phyloP scores from a whole-genome alignment of 768 basidiomycete genomes.

The Boletus barrowsii region DNA sequence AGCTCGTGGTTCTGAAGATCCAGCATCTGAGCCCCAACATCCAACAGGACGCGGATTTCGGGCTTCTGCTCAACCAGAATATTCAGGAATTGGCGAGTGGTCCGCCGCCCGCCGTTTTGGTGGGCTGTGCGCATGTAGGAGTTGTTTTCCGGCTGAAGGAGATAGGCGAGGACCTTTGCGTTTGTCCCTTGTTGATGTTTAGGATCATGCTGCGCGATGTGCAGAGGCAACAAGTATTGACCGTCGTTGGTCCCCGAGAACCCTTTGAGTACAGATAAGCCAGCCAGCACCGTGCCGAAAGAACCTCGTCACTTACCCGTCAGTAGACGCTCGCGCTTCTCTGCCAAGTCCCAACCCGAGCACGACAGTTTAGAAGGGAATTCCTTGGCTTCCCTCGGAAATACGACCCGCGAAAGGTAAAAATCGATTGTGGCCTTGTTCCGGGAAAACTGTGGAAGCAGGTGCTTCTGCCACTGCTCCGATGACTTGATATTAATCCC shows the following conservation, averaged over 20 bases:
- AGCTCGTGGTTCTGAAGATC: conserved; percentile 45
- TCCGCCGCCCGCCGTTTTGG: conserved; percentile 14
- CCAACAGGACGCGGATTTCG: conserved; percentile 46
- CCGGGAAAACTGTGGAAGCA: conserved; percentile 29
- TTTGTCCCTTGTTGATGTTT: conserved; percentile 40
- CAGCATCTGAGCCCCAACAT: conserved; percentile 57
- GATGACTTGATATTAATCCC: conserved; percentile 24
- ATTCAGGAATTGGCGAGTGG: conserved; percentile 20
- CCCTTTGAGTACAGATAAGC: conserved; percentile 13
- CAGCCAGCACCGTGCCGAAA: background rate
- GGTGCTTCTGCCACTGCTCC: conserved; percentile 16
- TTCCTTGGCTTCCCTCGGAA: conserved; percentile 38
- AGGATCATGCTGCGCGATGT: conserved; percentile 31
- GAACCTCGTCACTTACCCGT: conserved; percentile 10
- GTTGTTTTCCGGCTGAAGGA: conserved; percentile 26
- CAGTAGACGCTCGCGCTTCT: conserved; percentile 14
- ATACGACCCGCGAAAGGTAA: conserved; percentile 36
- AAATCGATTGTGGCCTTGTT: conserved; percentile 36
- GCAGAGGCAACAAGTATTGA: conserved; percentile 36
- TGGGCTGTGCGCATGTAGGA: conserved; percentile 14
- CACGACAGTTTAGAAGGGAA: conserved; percentile 35
- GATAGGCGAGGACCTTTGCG: conserved; percentile 36
- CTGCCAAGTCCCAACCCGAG: conserved; percentile 38
- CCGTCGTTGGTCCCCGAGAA: conserved; percentile 42
- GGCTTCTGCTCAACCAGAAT: conserved; percentile 35